Percentiles rank a stretch among this genome's conserved stretches.
Conservation (phyloP, 768 basidiomycete genomes). For the Hebeloma cylindrosporum region DNA sequence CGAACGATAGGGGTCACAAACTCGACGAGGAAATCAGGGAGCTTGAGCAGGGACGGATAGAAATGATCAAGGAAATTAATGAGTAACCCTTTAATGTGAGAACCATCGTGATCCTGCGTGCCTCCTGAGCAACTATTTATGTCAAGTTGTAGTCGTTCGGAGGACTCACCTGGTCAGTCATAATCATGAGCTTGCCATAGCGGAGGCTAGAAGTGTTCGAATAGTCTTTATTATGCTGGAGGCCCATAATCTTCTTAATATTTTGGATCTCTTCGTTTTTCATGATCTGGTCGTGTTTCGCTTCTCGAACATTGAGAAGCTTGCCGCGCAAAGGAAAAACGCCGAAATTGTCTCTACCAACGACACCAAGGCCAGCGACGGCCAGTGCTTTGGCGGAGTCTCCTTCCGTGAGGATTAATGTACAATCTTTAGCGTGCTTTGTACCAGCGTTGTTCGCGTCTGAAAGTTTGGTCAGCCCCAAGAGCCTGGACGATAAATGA, state of each 20-base stretch:
- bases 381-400: constrained; percentile 98
- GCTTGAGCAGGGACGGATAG: constrained; percentile 88
- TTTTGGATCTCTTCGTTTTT: constrained; percentile 97
- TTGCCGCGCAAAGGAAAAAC: constrained; percentile 98
- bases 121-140: constrained; percentile 1
- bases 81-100: constrained; percentile 99
- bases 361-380: constrained; percentile 90
- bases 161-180: constrained; percentile 92
- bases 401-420: constrained; percentile 97
- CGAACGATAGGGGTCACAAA: constrained; percentile 98
- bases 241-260: constrained; percentile 97
- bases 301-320: constrained; percentile 95
- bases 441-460: constrained; percentile 98
- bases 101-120: constrained; percentile 94
- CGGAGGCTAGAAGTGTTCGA: constrained; percentile 63
- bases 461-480: constrained; percentile 89
- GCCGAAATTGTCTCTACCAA: constrained; percentile 95
- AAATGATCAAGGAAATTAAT: constrained; percentile 98
- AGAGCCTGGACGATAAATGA: constrained; percentile 51
- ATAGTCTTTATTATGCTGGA: constrained; percentile 94
- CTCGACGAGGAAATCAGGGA: constrained; percentile 92
- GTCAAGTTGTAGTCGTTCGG: background rate
- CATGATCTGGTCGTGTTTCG: constrained; percentile 93
- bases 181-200: constrained; percentile 97
- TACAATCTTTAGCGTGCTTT: constrained; percentile 75